Conservation (phyloP, 805 yeast species). For the Pichia scutulata region DNA sequence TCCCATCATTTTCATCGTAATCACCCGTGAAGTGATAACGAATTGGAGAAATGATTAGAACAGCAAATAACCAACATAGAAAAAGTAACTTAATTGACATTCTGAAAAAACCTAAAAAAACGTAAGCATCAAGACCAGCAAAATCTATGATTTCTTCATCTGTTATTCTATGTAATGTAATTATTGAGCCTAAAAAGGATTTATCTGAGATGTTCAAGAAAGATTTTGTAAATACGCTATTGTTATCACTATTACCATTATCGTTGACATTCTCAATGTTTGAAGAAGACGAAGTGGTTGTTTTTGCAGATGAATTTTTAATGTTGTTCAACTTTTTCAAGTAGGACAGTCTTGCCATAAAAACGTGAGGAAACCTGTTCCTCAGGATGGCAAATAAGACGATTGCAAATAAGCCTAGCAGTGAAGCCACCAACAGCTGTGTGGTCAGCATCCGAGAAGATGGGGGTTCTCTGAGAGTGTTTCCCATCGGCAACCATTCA, state of each 20-base stretch:
- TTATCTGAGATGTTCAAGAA: slow-evolving; percentile 2
- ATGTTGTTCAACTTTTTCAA: slow-evolving; percentile 13
- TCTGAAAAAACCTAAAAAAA: slow-evolving; percentile 82
- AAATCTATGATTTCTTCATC: slow-evolving; percentile 77
- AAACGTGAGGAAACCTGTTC: slow-evolving; percentile 69
- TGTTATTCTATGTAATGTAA: slow-evolving; percentile 45
- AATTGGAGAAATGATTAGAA: slow-evolving; percentile 74
- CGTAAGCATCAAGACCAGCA: slow-evolving; percentile 93
- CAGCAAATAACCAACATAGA: slow-evolving; percentile 60
- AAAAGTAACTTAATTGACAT: slow-evolving; percentile 70
- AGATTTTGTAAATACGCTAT: background rate
- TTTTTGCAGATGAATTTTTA: background rate
- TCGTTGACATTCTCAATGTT: background rate
- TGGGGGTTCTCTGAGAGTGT: slow-evolving; percentile 27
- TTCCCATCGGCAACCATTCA: background rate
- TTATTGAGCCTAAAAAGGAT: background rate
- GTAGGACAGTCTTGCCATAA: slow-evolving; percentile 67
- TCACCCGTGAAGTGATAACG: slow-evolving; percentile 77
- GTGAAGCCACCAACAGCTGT: slow-evolving; percentile 63
- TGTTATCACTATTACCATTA: background rate
- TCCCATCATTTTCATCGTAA: slow-evolving; percentile 52
- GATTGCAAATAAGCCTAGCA: slow-evolving; percentile 64
- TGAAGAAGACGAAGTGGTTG: background rate
- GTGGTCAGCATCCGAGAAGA: slow-evolving; percentile 58
- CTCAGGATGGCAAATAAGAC: slow-evolving; percentile 63